These are phyloP conservation scores for Exophiala sideris DNA, from an alignment of 2,329 filamentous ascomycete genomes.

Conservation along the genomic window DNA sequence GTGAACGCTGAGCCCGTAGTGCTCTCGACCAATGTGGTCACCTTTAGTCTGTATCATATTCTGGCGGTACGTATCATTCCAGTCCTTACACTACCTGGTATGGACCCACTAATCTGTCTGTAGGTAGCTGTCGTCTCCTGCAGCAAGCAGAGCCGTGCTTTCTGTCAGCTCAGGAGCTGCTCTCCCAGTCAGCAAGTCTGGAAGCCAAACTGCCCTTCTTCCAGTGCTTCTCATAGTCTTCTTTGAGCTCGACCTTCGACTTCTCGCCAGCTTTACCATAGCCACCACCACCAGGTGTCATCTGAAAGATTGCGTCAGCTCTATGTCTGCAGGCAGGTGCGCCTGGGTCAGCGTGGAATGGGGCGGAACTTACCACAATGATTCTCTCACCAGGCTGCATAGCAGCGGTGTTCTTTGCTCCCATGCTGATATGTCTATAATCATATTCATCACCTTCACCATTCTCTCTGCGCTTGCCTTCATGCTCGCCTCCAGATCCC, in stretches of 20 bases:
- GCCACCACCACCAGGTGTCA: slow-evolving; percentile 45
- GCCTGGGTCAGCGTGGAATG: neutral
- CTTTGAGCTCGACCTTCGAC: slow-evolving; percentile 44
- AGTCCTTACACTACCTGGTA: too few relatives aligned
- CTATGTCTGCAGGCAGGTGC: neutral
- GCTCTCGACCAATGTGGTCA: neutral
- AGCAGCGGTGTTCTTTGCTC: slow-evolving; percentile 60
- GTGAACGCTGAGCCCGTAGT: too few relatives aligned
- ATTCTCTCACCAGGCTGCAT: slow-evolving; percentile 60
- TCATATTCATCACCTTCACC: slow-evolving; percentile 36
- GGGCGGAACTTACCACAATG: slow-evolving; percentile 54
- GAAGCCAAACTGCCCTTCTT: slow-evolving; percentile 57
- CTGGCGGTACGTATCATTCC: neutral
- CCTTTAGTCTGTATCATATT: neutral
- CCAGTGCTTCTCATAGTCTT: slow-evolving; percentile 61
- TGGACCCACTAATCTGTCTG: neutral
- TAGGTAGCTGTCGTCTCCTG: too few relatives aligned
- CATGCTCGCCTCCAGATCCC: slow-evolving; percentile 39
- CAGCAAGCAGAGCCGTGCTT: neutral
- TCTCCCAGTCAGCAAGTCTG: slow-evolving; percentile 48
- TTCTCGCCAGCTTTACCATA: slow-evolving; percentile 55
- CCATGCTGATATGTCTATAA: slow-evolving; percentile 56
- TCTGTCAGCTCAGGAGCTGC: slow-evolving; percentile 36
- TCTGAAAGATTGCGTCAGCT: slow-evolving; percentile 15
- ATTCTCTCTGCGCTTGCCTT: slow-evolving; percentile 49